phyloP scores from a whole-genome alignment of 1,284 basidiomycete genomes.

The Kwoniella shivajii region DNA sequence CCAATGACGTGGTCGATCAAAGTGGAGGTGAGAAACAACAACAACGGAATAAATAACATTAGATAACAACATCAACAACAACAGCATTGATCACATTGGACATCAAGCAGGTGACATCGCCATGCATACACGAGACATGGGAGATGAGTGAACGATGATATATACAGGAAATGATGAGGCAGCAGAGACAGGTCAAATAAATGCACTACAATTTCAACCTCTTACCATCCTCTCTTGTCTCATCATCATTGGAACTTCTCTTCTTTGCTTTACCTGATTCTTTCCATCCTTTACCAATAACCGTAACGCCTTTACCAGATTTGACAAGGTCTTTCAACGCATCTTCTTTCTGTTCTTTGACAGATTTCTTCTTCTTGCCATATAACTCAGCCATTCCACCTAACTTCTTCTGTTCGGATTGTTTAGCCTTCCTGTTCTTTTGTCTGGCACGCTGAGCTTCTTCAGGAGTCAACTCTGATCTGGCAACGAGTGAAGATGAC shows the following conservation, averaged over 20 bases:
- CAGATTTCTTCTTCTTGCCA: conserved; percentile 58
- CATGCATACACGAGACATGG: conserved; percentile 15
- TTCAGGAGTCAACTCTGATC: conserved; percentile 79
- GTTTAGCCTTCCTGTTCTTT: conserved; percentile 74
- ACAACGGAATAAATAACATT: not conserved
- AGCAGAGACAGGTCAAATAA: not conserved
- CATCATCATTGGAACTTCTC: conserved; percentile 25
- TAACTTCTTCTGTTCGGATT: conserved; percentile 70
- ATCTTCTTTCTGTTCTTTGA: conserved; percentile 77
- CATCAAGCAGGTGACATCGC: not conserved
- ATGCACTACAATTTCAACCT: conserved; percentile 42
- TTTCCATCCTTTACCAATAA: conserved; percentile 70
- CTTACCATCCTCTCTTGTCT: conserved; percentile 35
- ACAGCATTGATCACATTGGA: not conserved
- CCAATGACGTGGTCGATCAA: conserved; percentile 15
- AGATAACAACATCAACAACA: not conserved
- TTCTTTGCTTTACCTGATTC: conserved; percentile 49
- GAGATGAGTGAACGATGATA: not conserved
- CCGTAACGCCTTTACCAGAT: conserved; percentile 75
- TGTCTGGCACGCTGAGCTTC: conserved; percentile 75
- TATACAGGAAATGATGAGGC: too few relatives aligned
- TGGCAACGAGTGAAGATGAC: conserved; percentile 62
- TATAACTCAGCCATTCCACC: conserved; percentile 70
- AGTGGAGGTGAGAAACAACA: conserved; percentile 12
- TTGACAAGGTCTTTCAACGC: conserved; percentile 78